Conservation (phyloP, 192 early-diverging fungal genomes). For the Podila horticola region DNA sequence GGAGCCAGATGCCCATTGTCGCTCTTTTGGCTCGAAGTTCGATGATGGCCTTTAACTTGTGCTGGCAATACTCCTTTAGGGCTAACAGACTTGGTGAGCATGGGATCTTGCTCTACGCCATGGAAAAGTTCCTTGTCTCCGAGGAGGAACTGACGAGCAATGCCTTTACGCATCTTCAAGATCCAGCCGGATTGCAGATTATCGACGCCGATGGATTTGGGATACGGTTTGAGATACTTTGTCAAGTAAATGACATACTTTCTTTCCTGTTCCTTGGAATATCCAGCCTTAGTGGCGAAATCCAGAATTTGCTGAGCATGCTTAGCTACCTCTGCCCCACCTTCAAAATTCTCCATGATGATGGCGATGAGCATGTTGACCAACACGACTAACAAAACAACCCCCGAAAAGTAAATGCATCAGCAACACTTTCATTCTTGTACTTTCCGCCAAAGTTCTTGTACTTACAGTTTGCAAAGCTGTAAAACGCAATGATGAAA, state of each 20-base stretch:
- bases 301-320: constrained; percentile 59
- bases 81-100: background rate
- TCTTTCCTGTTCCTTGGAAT: constrained; percentile 40
- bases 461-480: constrained; percentile 68
- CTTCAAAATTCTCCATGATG: constrained; percentile 73
- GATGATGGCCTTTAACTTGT: constrained; percentile 12
- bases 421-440: too few relatives aligned
- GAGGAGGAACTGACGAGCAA: constrained; percentile 58
- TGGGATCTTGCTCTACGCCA: constrained; percentile 19
- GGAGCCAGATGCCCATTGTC: constrained; percentile 1
- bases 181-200: constrained; percentile 55
- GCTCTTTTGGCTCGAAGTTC: constrained; percentile 11
- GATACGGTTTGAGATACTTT: constrained; percentile 64
- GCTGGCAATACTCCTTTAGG: background rate
- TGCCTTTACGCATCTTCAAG: constrained; percentile 57
- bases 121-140: constrained; percentile 47
- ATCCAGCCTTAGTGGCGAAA: constrained; percentile 48
- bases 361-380: constrained; percentile 75
- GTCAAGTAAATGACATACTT: constrained; percentile 56
- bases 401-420: too few relatives aligned
- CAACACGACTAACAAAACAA: constrained; percentile 55
- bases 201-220: constrained; percentile 56
- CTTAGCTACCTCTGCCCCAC: constrained; percentile 62
- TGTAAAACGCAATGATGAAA: constrained; percentile 63
- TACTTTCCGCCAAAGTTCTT: too few relatives aligned